A percentile compares a stretch with the other conserved stretches of the same genome.
These are phyloP conservation scores for Vachellia pachyceras DNA, from an alignment of 306 rosid species.

Conservation along the genomic window DNA sequence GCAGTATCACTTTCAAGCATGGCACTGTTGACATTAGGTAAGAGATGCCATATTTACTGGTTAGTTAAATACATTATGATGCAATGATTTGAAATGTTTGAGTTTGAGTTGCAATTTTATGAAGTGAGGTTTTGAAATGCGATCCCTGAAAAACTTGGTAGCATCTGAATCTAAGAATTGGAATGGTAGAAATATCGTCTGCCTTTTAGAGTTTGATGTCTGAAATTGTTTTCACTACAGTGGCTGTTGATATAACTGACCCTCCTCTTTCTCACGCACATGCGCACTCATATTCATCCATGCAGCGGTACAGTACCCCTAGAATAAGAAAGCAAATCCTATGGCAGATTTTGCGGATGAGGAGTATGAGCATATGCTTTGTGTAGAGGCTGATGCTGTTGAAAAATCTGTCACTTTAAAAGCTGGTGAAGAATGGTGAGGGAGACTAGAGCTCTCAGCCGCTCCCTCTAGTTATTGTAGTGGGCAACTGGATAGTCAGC, in stretches of 20 bases:
- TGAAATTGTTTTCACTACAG: neutral
- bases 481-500: constrained; percentile 92
- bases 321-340: constrained; percentile 99
- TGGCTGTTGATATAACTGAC: neutral
- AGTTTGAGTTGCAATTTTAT: constrained; percentile 11
- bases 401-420: constrained; percentile 87
- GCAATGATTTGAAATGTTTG: constrained; percentile 10
- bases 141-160: constrained; percentile 2
- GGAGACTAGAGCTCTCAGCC: constrained; percentile 89
- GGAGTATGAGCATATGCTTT: constrained; percentile 92
- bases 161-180: constrained; percentile 13
- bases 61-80: constrained; percentile 24
- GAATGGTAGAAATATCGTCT: neutral
- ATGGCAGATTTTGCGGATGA: constrained; percentile 97
- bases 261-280: neutral
- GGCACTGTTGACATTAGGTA: constrained; percentile 33
- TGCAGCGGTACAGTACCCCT: constrained; percentile 98
- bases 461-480: constrained; percentile 99
- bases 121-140: constrained; percentile 7
- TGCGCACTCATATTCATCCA: constrained; percentile 15
- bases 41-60: constrained; percentile 29
- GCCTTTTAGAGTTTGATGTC: neutral
- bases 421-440: constrained; percentile 99
- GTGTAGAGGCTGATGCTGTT: constrained; percentile 88
- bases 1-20: constrained; percentile 15